A percentile compares a stretch with the other conserved stretches of the same genome.
These are phyloP conservation scores for Zoysia matrella DNA, from an alignment of 202 grass and related monocot genomes.

Conservation along the genomic window DNA sequence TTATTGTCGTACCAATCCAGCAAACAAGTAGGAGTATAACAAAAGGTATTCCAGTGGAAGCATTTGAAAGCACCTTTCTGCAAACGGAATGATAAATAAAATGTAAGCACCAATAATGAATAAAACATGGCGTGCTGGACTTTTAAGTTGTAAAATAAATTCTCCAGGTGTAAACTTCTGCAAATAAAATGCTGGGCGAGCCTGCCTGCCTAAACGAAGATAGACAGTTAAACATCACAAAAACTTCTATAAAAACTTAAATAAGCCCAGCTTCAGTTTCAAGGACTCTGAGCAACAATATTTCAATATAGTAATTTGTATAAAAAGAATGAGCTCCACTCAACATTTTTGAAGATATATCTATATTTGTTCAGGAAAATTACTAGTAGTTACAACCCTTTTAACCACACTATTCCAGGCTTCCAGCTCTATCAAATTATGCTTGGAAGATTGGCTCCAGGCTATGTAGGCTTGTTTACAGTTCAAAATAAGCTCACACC, in stretches of 20 bases:
- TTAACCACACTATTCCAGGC: slow-evolving; percentile 10
- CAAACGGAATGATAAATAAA: slow-evolving; percentile 29
- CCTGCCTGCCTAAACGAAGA: not conserved
- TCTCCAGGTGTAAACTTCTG: slow-evolving; percentile 1
- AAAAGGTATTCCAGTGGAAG: slow-evolving; percentile 36
- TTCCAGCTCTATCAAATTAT: not conserved
- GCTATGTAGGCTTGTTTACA: not conserved
- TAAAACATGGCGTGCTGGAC: slow-evolving; percentile 32
- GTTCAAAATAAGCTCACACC: not conserved
- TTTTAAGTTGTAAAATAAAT: slow-evolving; percentile 30
- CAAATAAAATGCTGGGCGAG: not conserved
- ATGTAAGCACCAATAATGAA: slow-evolving; percentile 27
- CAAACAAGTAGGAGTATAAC: slow-evolving; percentile 18
- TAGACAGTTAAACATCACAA: not conserved
- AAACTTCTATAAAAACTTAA: not conserved
- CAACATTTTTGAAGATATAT: not conserved
- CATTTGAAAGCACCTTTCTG: slow-evolving; percentile 25
- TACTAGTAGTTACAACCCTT: not conserved
- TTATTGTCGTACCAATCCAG: slow-evolving; percentile 34
- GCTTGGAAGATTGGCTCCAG: not conserved
- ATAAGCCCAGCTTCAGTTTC: not conserved
- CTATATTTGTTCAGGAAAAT: not conserved
- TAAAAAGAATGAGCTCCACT: not conserved
- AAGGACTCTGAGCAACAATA: not conserved
- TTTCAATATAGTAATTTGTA: not conserved